These are phyloP conservation scores for Vitis vinifera DNA, from an alignment of 164 flowering plant genomes.

Conservation along the genomic window DNA sequence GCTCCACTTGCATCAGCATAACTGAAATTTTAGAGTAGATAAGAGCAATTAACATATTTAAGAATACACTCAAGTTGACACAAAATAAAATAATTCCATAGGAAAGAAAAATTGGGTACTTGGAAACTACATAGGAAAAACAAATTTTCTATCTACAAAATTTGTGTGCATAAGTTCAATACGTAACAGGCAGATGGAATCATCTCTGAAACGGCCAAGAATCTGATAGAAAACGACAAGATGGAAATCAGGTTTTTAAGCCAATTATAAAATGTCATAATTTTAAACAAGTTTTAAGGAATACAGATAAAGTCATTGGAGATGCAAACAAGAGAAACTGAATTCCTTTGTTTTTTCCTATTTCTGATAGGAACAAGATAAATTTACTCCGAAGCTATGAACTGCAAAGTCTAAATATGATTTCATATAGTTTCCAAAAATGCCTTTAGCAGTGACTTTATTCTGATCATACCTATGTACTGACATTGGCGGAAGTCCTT, in stretches of 20 bases:
- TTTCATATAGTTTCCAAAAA: too few relatives aligned
- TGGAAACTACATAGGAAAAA: not conserved
- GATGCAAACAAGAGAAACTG: not conserved
- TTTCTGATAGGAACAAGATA: not conserved
- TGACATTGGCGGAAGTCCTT: too few relatives aligned
- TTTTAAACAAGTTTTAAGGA: not conserved
- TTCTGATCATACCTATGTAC: too few relatives aligned
- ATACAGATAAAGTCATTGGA: not conserved
- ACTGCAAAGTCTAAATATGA: not conserved
- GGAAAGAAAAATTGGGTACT: not conserved
- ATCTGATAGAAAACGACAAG: not conserved
- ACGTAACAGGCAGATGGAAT: not conserved
- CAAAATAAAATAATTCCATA: not conserved
- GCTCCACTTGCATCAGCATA: conserved; percentile 47
- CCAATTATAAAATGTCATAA: too few relatives aligned
- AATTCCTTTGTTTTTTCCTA: not conserved
- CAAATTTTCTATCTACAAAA: not conserved
- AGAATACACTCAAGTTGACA: not conserved
- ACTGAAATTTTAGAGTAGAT: conserved; percentile 10
- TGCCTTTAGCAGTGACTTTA: too few relatives aligned
- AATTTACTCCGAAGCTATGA: not conserved
- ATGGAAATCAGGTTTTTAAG: not conserved
- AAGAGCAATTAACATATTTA: not conserved
- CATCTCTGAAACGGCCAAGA: not conserved
- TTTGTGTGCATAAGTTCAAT: not conserved